phyloP scores from a whole-genome alignment of 768 basidiomycete genomes.

The Suillus clintonianus region DNA sequence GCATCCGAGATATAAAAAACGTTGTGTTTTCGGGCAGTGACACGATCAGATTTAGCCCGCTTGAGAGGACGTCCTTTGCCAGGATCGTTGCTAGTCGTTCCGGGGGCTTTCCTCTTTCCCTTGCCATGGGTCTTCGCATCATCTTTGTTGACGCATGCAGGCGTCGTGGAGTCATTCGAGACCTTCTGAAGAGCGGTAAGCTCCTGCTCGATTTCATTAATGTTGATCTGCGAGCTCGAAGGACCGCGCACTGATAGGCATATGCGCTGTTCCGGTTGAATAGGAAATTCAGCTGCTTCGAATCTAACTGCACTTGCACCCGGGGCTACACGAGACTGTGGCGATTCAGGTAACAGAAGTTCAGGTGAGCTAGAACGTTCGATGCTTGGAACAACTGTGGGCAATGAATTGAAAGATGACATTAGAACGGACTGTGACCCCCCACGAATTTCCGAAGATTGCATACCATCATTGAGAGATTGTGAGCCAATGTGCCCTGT shows the following conservation, averaged over 20 bases:
- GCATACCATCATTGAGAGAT: no score
- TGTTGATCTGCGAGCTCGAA: neutral
- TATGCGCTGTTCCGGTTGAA: neutral
- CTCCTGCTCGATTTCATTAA: neutral
- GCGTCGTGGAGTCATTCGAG: neutral
- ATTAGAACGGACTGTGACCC: no score
- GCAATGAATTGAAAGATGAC: no score
- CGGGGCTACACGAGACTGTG: no score
- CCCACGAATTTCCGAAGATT: no score
- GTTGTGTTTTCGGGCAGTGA: conserved; percentile 6
- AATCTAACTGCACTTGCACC: neutral
- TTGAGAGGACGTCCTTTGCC: neutral
- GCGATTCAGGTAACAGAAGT: no score
- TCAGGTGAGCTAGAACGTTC: no score
- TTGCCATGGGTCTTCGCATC: neutral
- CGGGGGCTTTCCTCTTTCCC: neutral
- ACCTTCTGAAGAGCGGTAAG: neutral
- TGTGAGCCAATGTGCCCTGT: no score
- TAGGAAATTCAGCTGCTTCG: neutral
- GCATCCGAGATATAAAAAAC: conserved; percentile 39
- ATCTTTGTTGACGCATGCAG: neutral
- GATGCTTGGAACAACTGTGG: no score
- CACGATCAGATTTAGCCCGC: neutral
- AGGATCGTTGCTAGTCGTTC: neutral
- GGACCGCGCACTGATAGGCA: neutral